These are phyloP conservation scores for Cryphonectria naterciae DNA, from an alignment of 2,329 filamentous ascomycete genomes.

Conservation along the genomic window DNA sequence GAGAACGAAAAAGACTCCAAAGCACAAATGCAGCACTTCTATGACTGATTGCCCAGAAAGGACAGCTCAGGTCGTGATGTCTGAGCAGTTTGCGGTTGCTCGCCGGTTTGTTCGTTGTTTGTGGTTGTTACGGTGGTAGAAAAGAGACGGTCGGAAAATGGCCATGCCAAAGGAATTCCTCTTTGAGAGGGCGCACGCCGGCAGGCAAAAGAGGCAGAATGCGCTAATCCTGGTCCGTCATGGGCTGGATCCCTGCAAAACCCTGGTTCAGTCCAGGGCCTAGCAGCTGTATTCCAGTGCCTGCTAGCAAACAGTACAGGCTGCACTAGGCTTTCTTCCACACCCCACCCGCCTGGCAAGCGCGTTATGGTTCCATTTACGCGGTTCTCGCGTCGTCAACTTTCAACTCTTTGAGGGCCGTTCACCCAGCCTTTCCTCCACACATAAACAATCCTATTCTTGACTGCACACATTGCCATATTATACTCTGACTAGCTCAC, in stretches of 20 bases:
- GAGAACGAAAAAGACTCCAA: background rate
- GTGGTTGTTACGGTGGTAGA: background rate
- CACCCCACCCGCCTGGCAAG: too few species aligned
- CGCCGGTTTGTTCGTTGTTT: background rate
- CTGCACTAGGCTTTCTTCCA: background rate
- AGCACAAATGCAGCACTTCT: background rate
- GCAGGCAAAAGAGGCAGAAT: background rate
- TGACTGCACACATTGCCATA: background rate
- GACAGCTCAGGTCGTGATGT: background rate
- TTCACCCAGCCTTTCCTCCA: background rate
- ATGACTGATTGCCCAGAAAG: background rate
- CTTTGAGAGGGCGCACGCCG: background rate
- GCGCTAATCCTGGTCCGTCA: background rate
- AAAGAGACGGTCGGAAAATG: background rate
- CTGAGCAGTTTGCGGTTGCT: background rate
- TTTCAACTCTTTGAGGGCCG: conserved; percentile 7
- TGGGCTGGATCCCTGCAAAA: background rate
- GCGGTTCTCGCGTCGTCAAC: conserved; percentile 19
- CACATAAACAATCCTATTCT: conserved; percentile 3
- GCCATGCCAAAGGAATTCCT: background rate
- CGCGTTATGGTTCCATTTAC: conserved; percentile 18
- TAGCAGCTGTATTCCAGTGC: background rate
- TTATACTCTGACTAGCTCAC: background rate
- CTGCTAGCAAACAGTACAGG: background rate
- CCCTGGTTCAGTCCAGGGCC: background rate